Base-by-base conservation (phyloP, 2,329 filamentous ascomycete species). In the Ilyonectria robusta region DNA sequence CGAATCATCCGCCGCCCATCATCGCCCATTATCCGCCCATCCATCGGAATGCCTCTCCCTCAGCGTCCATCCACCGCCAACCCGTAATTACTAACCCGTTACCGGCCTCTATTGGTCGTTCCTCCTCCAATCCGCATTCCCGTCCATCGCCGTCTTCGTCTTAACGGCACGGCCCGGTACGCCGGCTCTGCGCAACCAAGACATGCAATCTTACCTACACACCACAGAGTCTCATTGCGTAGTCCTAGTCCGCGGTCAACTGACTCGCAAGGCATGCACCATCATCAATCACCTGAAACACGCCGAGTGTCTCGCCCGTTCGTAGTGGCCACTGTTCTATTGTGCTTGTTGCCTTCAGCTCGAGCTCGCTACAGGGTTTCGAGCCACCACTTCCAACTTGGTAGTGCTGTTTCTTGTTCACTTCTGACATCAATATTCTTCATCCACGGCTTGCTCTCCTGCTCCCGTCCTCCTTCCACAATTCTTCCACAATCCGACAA, bases 391-490 rank as follows among this genome's bases (percentile, higher is more conserved):
- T 48, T 53, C 44, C 44, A 47, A 33, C 55, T 65, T 59, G 54
- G 26, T 59, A 46, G 53, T 59, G 48, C 31, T 51, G 50, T 54
- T 29, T 53, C 40, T 44, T 62, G 35, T 37, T 48, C 47, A 57
- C 47, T 59, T 65, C 50, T 40, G 23, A 58, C 63, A 56, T 50
- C 60, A 62, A 33, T 42, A 63, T 57, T 50, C 55, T 58, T 51
- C 50, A 64, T 54, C 66, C 53, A 61, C 50, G 55, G 21, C 37
- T 64, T 58, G 65, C 59, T 63, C 60, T 55, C 66, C 29, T 67
- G 35, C 60, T 55, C 66, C 29, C 69, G 35, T 71, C 56, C 57
- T 63, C 67, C 56, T 47, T 55, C 47, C 44, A 47, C 48, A 67
- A 47, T 26, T 26, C 56, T 47, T 55, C 47, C 44, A 47, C 48